Percentiles rank a stretch among this genome's conserved stretches.
Conservation (phyloP, 331 rosid species). For the Prunus yedoensis region DNA sequence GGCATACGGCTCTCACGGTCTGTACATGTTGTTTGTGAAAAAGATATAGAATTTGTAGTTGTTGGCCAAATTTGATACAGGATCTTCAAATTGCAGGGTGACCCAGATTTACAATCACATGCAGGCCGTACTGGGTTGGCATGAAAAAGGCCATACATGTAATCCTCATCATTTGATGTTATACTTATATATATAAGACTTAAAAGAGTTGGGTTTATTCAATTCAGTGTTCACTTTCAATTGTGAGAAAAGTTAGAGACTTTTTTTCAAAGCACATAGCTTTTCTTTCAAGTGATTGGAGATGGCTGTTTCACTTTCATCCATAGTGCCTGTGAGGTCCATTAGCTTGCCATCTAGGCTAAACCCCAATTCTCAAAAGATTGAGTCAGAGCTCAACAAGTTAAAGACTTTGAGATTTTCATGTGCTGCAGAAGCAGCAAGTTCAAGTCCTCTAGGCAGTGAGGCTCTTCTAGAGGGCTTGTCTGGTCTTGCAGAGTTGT, state of each 20-base stretch:
- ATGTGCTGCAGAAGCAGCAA: slow-evolving; percentile 13
- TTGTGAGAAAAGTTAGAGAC: neutral
- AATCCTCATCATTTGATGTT: slow-evolving; percentile 10
- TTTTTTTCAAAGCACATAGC: neutral
- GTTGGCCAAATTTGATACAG: slow-evolving; percentile 33
- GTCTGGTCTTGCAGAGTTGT: slow-evolving; percentile 52
- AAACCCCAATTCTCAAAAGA: slow-evolving; percentile 53
- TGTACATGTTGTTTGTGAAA: slow-evolving; percentile 26
- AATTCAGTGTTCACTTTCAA: slow-evolving; percentile 17
- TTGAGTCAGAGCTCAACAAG: slow-evolving; percentile 53
- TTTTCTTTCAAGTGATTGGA: slow-evolving; percentile 8
- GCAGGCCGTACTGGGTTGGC: slow-evolving; percentile 28
- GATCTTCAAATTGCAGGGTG: slow-evolving; percentile 18
- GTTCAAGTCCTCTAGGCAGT: slow-evolving; percentile 24
- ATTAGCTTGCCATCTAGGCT: slow-evolving; percentile 83
- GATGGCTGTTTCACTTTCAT: slow-evolving; percentile 49
- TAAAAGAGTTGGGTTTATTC: neutral
- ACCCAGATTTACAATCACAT: slow-evolving; percentile 18
- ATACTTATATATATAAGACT: neutral
- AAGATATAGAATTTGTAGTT: slow-evolving; percentile 22
- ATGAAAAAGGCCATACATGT: slow-evolving; percentile 20
- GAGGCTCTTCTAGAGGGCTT: slow-evolving; percentile 50
- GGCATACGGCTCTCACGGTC: slow-evolving; percentile 22
- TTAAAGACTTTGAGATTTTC: slow-evolving; percentile 33
- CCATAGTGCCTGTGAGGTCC: slow-evolving; percentile 53